These are phyloP conservation scores for Lithocarpus polystachyus DNA, from an alignment of 306 rosid species.

Conservation along the genomic window DNA sequence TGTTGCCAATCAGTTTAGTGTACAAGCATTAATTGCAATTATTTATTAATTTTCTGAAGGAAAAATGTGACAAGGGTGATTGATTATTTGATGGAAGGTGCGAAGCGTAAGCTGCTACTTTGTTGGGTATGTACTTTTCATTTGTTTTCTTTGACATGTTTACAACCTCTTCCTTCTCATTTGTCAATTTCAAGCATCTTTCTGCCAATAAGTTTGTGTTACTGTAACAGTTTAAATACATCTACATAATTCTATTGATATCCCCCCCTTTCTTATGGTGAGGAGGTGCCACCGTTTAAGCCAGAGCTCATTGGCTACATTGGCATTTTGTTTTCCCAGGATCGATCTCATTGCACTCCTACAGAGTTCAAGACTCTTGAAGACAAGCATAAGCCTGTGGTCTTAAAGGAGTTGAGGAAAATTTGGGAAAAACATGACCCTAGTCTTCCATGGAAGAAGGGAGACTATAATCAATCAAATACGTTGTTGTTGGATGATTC, in stretches of 20 bases:
- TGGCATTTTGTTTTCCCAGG: constrained; percentile 34
- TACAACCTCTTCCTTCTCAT: not conserved
- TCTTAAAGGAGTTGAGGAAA: constrained; percentile 75
- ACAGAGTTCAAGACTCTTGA: constrained; percentile 58
- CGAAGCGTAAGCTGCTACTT: constrained; percentile 59
- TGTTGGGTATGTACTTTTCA: constrained; percentile 66
- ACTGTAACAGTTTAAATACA: not conserved
- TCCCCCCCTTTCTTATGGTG: too few relatives aligned
- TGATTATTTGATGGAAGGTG: constrained; percentile 59
- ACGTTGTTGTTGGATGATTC: constrained; percentile 86
- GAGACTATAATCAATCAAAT: constrained; percentile 62
- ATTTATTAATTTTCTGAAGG: constrained; percentile 44
- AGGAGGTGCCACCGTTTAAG: too few relatives aligned
- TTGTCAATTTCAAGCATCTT: constrained; percentile 2
- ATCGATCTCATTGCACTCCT: constrained; percentile 54
- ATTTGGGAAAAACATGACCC: constrained; percentile 77
- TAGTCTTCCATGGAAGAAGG: constrained; percentile 74
- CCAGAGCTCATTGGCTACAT: not conserved
- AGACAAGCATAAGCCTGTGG: constrained; percentile 54
- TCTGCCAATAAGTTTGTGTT: not conserved
- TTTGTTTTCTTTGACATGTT: not conserved
- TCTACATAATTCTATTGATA: not conserved
- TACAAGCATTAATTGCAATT: constrained; percentile 5
- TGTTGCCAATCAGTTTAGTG: not conserved
- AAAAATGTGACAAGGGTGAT: constrained; percentile 36